Evolutionary conservation across 352 stramenopile genomes (phyloP).

Genomic region (Pythium guiyangense): DNA sequence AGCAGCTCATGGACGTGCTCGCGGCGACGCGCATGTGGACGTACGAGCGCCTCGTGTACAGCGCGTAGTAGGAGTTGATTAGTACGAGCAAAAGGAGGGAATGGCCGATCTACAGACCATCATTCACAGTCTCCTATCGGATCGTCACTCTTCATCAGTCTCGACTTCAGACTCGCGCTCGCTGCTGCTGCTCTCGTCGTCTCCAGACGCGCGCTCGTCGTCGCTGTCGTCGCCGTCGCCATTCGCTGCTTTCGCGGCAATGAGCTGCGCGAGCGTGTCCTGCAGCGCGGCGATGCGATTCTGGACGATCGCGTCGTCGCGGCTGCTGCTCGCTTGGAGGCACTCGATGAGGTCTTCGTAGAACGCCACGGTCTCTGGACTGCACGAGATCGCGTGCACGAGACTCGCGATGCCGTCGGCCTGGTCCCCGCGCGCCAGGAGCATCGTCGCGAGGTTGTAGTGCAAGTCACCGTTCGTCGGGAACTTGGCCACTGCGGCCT

Average conservation of each 20-base stretch:
- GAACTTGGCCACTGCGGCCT: constrained; percentile 29
- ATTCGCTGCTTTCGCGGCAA: background rate
- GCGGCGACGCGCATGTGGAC: constrained; percentile 33
- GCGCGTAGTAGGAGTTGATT: background rate
- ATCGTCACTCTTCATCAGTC: too few relatives aligned
- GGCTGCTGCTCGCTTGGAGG: constrained; percentile 20
- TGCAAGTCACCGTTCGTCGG: constrained; percentile 48
- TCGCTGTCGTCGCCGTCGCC: constrained; percentile 1
- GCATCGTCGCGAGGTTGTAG: constrained; percentile 70
- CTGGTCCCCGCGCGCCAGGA: constrained; percentile 27
- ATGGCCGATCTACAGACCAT: background rate
- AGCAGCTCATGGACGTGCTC: constrained; percentile 38
- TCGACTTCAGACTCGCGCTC: too few relatives aligned
- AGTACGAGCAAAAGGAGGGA: background rate
- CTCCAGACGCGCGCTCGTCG: too few relatives aligned
- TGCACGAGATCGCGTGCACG: constrained; percentile 37
- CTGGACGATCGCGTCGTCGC: constrained; percentile 14
- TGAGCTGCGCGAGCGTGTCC: constrained; percentile 2
- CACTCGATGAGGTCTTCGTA: constrained; percentile 44
- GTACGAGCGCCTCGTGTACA: constrained; percentile 33
- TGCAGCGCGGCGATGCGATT: constrained; percentile 18
- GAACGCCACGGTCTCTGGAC: constrained; percentile 37
- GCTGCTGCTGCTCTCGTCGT: too few relatives aligned
- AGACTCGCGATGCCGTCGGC: constrained; percentile 24
- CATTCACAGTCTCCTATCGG: background rate